Base-by-base conservation (phyloP, 257 asterid genomes). In the Pogostemon cablin region DNA sequence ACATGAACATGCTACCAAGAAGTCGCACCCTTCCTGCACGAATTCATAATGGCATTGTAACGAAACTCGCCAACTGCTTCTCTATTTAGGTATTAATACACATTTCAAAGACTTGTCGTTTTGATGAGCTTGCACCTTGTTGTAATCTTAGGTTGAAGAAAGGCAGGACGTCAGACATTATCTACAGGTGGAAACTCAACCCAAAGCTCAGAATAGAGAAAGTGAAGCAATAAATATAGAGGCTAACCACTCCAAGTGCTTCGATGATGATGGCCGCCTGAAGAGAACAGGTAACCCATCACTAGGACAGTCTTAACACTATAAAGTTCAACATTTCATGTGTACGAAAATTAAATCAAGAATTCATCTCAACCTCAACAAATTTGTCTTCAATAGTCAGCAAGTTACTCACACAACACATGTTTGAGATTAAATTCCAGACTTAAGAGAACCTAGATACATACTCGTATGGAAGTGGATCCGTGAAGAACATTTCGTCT, bases 1-100 rank as follows among this genome's bases (percentile, higher is more conserved):
- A 20, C 25, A 32, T 32, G 38, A 62, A 17, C 66, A 81, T 81
- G 85, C 58, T 81, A 56, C 65, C 82, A 25, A 77, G 85, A 63
- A 81, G 82, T 68, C 74, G 80, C 67, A 81, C 85, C 11, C 76
- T 81, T 57, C 85, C 85, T 12, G 32, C 85, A 11, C 74, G 85
- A 71, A 74, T 81, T 17, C 4, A 77, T 15, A 57, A 81, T 11
- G 82, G 80, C 12, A 60, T 54, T 55, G 85, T 81, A 71, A 74
- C 70, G 8, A 35, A 72, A 68, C 52, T 66, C 34, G 4, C 49
- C 15, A 32, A 7, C 17, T 66, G 8, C 49, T 66, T 5, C 4
- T 48, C 11, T 6, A 4, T 7, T 52, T 52, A 4, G 11, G 62
- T 10, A 1, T 61, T 34, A 25, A 1, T 25, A 25, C 1, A 9